Evolutionary conservation across 768 basidiomycete genomes (phyloP).

Genomic region (Rhizopogon salebrosus): DNA sequence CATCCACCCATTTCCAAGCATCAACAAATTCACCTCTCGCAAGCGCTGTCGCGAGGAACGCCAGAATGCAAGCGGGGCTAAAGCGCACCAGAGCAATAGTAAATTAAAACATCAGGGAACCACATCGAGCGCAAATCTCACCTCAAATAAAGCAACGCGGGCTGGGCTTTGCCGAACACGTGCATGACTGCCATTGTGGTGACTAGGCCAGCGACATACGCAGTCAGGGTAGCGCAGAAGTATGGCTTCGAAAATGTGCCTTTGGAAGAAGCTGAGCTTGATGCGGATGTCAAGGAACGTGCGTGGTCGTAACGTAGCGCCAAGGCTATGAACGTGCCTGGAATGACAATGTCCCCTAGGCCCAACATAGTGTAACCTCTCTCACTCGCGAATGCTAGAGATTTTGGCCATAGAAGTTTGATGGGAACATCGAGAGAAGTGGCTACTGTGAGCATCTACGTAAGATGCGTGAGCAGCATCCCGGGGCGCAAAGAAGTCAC

Average conservation of each 20-base stretch:
- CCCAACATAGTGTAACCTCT: conserved; percentile 86
- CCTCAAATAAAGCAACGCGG: conserved; percentile 91
- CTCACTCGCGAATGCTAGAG: conserved; percentile 39
- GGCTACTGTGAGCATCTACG: conserved; percentile 90
- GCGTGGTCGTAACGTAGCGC: conserved; percentile 82
- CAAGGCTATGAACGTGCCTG: conserved; percentile 70
- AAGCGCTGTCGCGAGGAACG: conserved; percentile 56
- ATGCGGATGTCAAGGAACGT: conserved; percentile 23
- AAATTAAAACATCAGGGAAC: not conserved
- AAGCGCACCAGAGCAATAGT: not conserved
- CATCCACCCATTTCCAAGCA: conserved; percentile 73
- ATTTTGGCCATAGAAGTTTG: conserved; percentile 86
- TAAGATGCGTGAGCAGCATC: not conserved
- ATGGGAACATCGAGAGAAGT: conserved; percentile 88
- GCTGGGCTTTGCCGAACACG: conserved; percentile 68
- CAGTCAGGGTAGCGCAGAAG: conserved; percentile 62
- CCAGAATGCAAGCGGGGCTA: conserved; percentile 73
- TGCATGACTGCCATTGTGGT: conserved; percentile 88
- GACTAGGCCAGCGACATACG: conserved; percentile 69
- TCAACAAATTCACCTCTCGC: conserved; percentile 63
- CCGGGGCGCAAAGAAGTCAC: conserved; percentile 20
- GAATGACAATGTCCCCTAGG: conserved; percentile 78
- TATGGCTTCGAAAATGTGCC: conserved; percentile 60
- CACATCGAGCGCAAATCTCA: conserved; percentile 26
- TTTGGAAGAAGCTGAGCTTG: too few species aligned